phyloP scores from a whole-genome alignment of 2,329 filamentous ascomycete species.

The Tolypocladium pustulatum region DNA sequence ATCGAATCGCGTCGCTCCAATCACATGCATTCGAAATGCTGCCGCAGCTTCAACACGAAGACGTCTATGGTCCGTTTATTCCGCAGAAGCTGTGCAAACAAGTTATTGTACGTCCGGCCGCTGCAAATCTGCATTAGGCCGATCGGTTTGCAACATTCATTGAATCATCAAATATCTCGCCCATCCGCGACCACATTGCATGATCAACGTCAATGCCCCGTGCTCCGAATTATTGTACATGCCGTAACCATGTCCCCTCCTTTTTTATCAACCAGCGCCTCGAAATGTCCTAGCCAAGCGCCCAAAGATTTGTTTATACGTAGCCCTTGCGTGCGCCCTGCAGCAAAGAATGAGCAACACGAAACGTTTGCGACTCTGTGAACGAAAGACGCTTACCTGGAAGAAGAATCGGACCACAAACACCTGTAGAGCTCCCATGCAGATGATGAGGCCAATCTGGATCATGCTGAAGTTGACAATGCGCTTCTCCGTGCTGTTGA shows the following conservation, averaged over 20 bases:
- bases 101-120: background rate
- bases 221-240: background rate
- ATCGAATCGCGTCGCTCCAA: background rate
- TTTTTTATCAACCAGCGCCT: background rate
- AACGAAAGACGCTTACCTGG: slow-evolving; percentile 46
- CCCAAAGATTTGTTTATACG: slow-evolving; percentile 35
- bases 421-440: slow-evolving; percentile 93
- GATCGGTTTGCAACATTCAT: background rate
- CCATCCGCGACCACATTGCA: background rate
- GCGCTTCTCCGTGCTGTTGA: slow-evolving; percentile 85
- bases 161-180: background rate
- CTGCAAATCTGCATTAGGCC: background rate
- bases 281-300: background rate
- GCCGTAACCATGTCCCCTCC: background rate
- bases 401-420: slow-evolving; percentile 99
- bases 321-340: slow-evolving; percentile 60
- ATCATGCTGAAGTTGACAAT: slow-evolving; percentile 98
- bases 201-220: background rate
- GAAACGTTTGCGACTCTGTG: background rate
- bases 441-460: slow-evolving; percentile 82
- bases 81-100: background rate
- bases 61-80: background rate
- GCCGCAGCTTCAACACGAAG: background rate
- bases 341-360: slow-evolving; percentile 5
- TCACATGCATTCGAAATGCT: background rate